Evolutionary conservation across 2,329 filamentous ascomycete genomes (phyloP), one percentile per base, ranked within the genome.

Genomic region (Scortechinia acanthostroma): DNA sequence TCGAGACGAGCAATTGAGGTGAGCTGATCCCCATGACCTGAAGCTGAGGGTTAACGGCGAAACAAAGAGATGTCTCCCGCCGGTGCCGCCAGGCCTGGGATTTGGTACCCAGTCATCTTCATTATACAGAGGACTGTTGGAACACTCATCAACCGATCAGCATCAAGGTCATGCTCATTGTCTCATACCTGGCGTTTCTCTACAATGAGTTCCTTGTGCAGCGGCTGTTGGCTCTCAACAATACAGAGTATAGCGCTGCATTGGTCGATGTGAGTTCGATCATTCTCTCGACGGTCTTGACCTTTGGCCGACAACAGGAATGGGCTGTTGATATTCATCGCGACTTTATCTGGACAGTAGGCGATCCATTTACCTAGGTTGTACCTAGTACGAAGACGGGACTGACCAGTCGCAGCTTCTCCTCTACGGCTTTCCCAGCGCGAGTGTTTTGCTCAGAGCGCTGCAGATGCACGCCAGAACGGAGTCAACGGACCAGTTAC

Each of bases 101-200:
- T 10, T 10, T 10, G n/a, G 10, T 30, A n/a, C 25, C 25, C 10
- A n/a, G 10, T 30, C 25, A 30, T 30, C 10, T 30, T 10, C 25
- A n/a, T n/a, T n/a, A 30, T 10, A 10, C 10, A 10, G 25, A n/a
- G n/a, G n/a, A 30, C 10, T 10, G 10, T 30, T 30, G 10, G n/a
- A 10, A 30, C 10, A n/a, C 10, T 30, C 10, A n/a, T 10, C 10
- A 30, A n/a, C 53, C 57, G 2, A 43, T 55, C 1, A 50, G 47
- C 15, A 52, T 58, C 2, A 56, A 55, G 19, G 49, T 66, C 1
- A 63, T 64, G 61, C 51, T 63, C 3, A 47, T 52, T 3, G 42
- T 55, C 3, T 51, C 49, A 3, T 57, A 56, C 42, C 37, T 58
- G 2, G 47, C 50, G 13, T 56, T 58, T 21, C 50, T 58, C 0